Base-by-base conservation (phyloP, 78 protist species). In the Protostelium mycophagum region DNA sequence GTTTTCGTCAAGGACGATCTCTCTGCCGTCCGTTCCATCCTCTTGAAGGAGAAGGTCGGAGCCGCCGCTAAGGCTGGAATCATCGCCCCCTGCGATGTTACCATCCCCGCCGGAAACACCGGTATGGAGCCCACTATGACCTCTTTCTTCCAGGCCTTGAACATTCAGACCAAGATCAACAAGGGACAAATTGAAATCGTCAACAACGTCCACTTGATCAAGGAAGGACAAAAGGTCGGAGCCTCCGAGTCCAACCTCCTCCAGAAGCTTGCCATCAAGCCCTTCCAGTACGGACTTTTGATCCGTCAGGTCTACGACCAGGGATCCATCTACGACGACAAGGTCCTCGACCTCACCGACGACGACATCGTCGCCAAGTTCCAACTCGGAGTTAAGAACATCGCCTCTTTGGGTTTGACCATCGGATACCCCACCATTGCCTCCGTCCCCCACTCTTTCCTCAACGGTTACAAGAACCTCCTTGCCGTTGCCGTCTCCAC, bases 1-100 rank as follows among this genome's bases (percentile, higher is more conserved):
- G 90, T 99, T 39, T 98, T 99, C 96, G 95, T 99, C 95, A 94
- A 98, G 91, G 98, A 51, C 29, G 97, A 96, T 39, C 86, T 97
- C 36, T 9, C 85, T 86, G 95, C 88, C 28, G 84, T 98, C 85
- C 92, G 96, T 29, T 88, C 91, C 35, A 28, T 84, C 83, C 63
- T 98, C 86, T 37, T 51, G 35, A 63, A 28, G 38, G 91, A 90
- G 91, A 83, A 91, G 85, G 95, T 96, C 36, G 94, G 91, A 9
- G 99, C 99, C 34, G 99, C 99, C 34, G 99, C 99, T 90, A 90
- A 92, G 86, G 98, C 97, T 35, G 99, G 99, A 39, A 97, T 96
- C 85, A 36, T 98, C 84, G 98, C 99, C 35, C 99, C 98, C 85
- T 0, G 1, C 84, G 95, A 95, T 87, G 99, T 98, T 85, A 28